Evolutionary conservation across 192 early-diverging fungal species (phyloP).

Genomic region (Bifiguratus adelaidae): DNA sequence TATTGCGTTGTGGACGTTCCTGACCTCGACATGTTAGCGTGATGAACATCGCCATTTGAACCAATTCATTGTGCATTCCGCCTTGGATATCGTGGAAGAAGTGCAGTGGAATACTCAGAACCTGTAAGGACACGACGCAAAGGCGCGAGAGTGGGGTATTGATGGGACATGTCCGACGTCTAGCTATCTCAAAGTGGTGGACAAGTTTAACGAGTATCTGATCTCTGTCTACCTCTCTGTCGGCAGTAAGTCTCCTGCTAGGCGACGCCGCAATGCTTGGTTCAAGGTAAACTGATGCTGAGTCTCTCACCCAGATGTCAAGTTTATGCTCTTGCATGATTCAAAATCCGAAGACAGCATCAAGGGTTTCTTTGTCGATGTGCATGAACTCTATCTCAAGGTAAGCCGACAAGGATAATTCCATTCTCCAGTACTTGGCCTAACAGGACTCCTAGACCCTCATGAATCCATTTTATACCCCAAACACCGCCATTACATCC

Average conservation of each 20-base stretch:
- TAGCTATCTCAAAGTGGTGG: conserved; percentile 67
- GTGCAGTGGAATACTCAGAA: conserved; percentile 73
- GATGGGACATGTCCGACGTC: neutral
- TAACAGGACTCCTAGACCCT: conserved; percentile 38
- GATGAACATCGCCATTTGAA: conserved; percentile 83
- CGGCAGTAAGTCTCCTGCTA: conserved; percentile 44
- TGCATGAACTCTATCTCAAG: conserved; percentile 83
- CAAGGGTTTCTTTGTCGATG: conserved; percentile 70
- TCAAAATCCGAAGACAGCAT: conserved; percentile 67
- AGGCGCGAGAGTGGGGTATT: neutral
- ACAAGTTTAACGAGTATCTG: conserved; percentile 90
- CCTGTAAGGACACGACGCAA: conserved; percentile 38
- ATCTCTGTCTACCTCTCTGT: conserved; percentile 89
- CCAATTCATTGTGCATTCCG: conserved; percentile 95
- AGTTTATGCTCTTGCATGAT: conserved; percentile 79
- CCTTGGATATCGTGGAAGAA: conserved; percentile 96
- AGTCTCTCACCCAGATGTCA: conserved; percentile 38
- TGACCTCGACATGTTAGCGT: neutral
- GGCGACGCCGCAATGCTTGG: neutral
- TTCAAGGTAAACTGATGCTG: neutral
- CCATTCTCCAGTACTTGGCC: neutral
- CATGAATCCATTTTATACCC: conserved; percentile 86
- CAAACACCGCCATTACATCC: conserved; percentile 70
- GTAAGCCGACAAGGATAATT: conserved; percentile 23
- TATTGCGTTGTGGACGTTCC: neutral